phyloP scores from a whole-genome alignment of 805 yeast genomes.

The Peterozyma xylosa region DNA sequence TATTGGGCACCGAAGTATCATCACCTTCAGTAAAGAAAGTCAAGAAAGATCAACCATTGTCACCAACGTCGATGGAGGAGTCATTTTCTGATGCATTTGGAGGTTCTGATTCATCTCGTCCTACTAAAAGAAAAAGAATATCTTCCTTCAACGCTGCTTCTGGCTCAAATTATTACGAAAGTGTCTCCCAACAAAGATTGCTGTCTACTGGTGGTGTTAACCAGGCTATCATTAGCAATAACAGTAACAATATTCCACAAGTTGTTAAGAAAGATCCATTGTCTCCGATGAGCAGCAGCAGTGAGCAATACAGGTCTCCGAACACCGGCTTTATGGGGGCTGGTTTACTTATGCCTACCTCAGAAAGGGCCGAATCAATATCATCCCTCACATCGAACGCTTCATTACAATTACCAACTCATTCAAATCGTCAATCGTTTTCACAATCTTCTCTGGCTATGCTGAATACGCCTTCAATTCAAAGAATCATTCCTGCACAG shows the following conservation, averaged over 20 bases:
- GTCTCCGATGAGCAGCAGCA: slow-evolving; percentile 29
- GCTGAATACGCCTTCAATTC: slow-evolving; percentile 46
- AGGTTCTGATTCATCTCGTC: slow-evolving; percentile 18
- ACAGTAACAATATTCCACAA: no score
- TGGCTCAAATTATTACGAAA: slow-evolving; percentile 25
- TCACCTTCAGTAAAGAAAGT: not conserved
- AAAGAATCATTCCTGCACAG: slow-evolving; percentile 87
- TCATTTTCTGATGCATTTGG: slow-evolving; percentile 47
- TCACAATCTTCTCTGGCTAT: not conserved
- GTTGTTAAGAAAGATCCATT: slow-evolving; percentile 30
- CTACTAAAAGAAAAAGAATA: slow-evolving; percentile 39
- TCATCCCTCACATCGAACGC: slow-evolving; percentile 7
- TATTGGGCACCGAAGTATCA: not conserved
- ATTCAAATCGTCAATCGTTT: no score
- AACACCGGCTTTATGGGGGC: not conserved
- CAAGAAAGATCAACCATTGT: slow-evolving; percentile 28
- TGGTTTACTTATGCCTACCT: not conserved
- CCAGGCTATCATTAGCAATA: slow-evolving; percentile 21
- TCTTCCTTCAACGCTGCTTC: slow-evolving; percentile 12
- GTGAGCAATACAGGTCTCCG: slow-evolving; percentile 10
- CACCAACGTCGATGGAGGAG: slow-evolving; percentile 58
- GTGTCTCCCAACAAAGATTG: slow-evolving; percentile 27
- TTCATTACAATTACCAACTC: not conserved
- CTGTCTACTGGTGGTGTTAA: slow-evolving; percentile 27
- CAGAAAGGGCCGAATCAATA: slow-evolving; percentile 6